phyloP scores from a whole-genome alignment of 1,284 basidiomycete species.

The Malassezia psittaci region DNA sequence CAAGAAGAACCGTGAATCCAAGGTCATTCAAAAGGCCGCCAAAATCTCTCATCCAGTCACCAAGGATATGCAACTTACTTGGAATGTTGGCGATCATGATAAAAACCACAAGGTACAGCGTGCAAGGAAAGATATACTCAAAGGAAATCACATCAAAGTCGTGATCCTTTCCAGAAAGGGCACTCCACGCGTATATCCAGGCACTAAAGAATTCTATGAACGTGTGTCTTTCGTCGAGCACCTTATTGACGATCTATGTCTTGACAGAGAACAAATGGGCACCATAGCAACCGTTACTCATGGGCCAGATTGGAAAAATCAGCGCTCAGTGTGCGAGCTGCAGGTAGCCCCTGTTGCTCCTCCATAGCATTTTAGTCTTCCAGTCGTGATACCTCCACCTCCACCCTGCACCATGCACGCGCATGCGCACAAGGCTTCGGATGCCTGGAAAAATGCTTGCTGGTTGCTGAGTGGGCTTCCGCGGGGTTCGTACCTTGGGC shows the following conservation, averaged over 20 bases:
- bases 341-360: slow-evolving; percentile 1
- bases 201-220: slow-evolving; percentile 6
- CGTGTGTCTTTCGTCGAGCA: slow-evolving; percentile 1
- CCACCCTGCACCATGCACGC: not conserved
- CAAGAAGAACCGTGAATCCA: slow-evolving; percentile 24
- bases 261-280: not conserved
- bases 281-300: slow-evolving; percentile 1
- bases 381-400: not conserved
- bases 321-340: slow-evolving; percentile 5
- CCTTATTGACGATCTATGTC: not conserved
- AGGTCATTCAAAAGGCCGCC: slow-evolving; percentile 1
- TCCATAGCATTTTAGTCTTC: not conserved
- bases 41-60: not conserved
- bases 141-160: slow-evolving; percentile 8
- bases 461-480: slow-evolving; percentile 5
- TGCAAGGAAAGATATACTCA: slow-evolving; percentile 23
- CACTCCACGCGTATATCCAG: slow-evolving; percentile 8
- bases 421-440: not conserved
- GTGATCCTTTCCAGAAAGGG: slow-evolving; percentile 19
- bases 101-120: slow-evolving; percentile 29
- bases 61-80: slow-evolving; percentile 35
- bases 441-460: not conserved
- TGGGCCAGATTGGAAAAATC: slow-evolving; percentile 8
- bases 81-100: slow-evolving; percentile 31
- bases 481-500: slow-evolving; percentile 4